A percentile compares a stretch with the other conserved stretches of the same genome.
phyloP scores from a whole-genome alignment of 768 basidiomycete genomes.

The Xanthoconium stramineum region DNA sequence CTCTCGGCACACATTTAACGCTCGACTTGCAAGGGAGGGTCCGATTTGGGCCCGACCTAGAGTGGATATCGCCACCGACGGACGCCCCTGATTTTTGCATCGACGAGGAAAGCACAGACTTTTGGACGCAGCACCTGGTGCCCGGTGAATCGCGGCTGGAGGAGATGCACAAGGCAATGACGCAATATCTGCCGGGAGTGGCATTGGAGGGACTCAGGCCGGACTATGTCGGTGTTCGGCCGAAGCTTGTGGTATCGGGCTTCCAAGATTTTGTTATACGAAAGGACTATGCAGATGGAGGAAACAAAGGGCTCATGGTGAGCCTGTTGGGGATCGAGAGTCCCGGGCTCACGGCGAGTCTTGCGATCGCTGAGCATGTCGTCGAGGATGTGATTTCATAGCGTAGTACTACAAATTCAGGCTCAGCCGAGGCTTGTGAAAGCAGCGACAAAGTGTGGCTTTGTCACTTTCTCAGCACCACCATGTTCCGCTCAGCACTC shows the following conservation, averaged over 20 bases:
- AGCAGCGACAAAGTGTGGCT: slow-evolving; percentile 1
- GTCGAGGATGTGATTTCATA: slow-evolving; percentile 48
- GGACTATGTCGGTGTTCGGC: slow-evolving; percentile 84
- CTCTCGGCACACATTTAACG: slow-evolving; percentile 90
- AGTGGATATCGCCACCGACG: slow-evolving; percentile 69
- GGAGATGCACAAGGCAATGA: slow-evolving; percentile 72
- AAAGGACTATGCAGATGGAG: slow-evolving; percentile 53
- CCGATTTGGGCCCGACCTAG: slow-evolving; percentile 89
- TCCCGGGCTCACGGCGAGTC: slow-evolving; percentile 83
- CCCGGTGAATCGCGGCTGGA: slow-evolving; percentile 59
- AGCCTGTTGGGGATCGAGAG: slow-evolving; percentile 89
- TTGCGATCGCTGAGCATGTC: slow-evolving; percentile 85
- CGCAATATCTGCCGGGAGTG: slow-evolving; percentile 67
- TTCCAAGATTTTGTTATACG: slow-evolving; percentile 86
- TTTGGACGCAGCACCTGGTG: slow-evolving; percentile 68
- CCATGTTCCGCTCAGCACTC: slow-evolving; percentile 70
- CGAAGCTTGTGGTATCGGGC: slow-evolving; percentile 80
- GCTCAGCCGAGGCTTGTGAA: slow-evolving; percentile 20
- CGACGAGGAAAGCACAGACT: slow-evolving; percentile 55
- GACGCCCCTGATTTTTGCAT: slow-evolving; percentile 23
- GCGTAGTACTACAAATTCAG: slow-evolving; percentile 9
- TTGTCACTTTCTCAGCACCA: slow-evolving; percentile 32
- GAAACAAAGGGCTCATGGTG: slow-evolving; percentile 50
- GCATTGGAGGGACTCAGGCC: slow-evolving; percentile 58
- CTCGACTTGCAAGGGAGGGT: slow-evolving; percentile 82